Percentiles rank a stretch among this genome's conserved stretches.
phyloP scores from a whole-genome alignment of 2,329 filamentous ascomycete genomes.

The Grosmannia penicillata region DNA sequence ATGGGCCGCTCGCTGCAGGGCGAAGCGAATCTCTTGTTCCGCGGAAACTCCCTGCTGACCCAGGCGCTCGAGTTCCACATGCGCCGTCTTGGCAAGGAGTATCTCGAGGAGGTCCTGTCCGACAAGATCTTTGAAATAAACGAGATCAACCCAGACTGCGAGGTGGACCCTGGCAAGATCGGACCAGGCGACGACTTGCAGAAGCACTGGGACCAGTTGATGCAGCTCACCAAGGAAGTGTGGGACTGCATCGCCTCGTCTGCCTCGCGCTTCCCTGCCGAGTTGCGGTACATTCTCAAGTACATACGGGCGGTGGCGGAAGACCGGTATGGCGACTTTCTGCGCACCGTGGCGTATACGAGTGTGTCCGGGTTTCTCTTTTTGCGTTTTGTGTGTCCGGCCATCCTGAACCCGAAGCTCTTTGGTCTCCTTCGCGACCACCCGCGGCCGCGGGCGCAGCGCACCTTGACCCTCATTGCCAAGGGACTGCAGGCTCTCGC shows the following conservation, averaged over 20 bases:
- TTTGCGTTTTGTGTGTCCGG: conserved; percentile 86
- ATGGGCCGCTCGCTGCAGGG: conserved; percentile 66
- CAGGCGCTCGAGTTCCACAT: conserved; percentile 92
- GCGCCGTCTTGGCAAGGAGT: conserved; percentile 85
- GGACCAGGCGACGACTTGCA: conserved; percentile 53
- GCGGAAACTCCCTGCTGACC: conserved; percentile 86
- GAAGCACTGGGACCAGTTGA: conserved; percentile 68
- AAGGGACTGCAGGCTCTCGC: conserved; percentile 85
- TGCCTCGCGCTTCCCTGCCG: conserved; percentile 60
- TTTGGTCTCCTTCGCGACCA: conserved; percentile 77
- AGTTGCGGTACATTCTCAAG: conserved; percentile 73
- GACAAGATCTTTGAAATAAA: conserved; percentile 83
- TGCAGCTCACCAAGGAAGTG: conserved; percentile 62
- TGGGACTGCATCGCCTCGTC: conserved; percentile 74
- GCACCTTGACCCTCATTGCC: conserved; percentile 80
- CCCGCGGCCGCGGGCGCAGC: conserved; percentile 66
- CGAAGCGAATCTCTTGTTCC: conserved; percentile 88
- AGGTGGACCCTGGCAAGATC: conserved; percentile 81
- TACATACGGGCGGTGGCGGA: conserved; percentile 88
- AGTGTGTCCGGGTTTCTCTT: conserved; percentile 93
- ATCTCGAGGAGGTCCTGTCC: conserved; percentile 73
- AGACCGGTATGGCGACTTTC: conserved; percentile 84
- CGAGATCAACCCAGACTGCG: conserved; percentile 78
- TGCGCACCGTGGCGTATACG: conserved; percentile 80
- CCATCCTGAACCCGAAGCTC: conserved; percentile 88